phyloP scores from a whole-genome alignment of 805 yeast genomes.

The Saccharomycopsis microspora region DNA sequence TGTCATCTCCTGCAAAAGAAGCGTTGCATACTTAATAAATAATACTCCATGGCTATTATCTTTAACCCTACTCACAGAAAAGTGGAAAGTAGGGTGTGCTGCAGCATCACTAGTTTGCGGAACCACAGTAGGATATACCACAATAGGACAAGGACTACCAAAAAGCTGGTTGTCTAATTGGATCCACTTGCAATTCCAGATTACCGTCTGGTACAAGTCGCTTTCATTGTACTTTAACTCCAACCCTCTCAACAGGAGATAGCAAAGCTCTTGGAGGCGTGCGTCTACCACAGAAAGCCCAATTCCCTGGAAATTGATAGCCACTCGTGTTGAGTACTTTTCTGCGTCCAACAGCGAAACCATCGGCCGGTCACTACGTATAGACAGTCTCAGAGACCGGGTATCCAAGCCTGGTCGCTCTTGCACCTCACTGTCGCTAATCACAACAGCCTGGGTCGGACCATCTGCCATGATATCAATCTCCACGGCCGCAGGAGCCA shows the following conservation, averaged over 20 bases:
- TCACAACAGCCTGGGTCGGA: conserved; percentile 78
- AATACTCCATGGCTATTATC: conserved; percentile 87
- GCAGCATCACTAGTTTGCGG: conserved; percentile 82
- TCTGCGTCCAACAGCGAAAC: conserved; percentile 28
- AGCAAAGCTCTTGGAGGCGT: conserved; percentile 65
- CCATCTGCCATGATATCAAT: conserved; percentile 94
- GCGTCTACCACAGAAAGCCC: conserved; percentile 79
- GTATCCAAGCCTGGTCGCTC: conserved; percentile 24
- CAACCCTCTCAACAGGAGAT: conserved; percentile 70
- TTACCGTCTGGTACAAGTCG: conserved; percentile 68
- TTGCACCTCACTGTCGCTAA: conserved; percentile 77
- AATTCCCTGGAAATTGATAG: conserved; percentile 67
- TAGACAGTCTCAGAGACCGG: conserved; percentile 32
- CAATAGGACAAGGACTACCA: conserved; percentile 80
- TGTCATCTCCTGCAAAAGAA: conserved; percentile 81
- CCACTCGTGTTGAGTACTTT: conserved; percentile 28
- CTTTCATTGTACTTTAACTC: conserved; percentile 77
- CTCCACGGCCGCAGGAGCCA: conserved; percentile 50
- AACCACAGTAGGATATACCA: conserved; percentile 80
- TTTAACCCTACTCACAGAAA: conserved; percentile 69
- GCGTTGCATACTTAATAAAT: conserved; percentile 84
- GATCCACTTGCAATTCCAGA: conserved; percentile 83
- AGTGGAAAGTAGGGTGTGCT: conserved; percentile 84
- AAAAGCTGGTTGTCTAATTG: conserved; percentile 88
- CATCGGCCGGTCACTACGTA: too few species aligned